Base-by-base conservation (phyloP, 2,329 filamentous ascomycete genomes). In the Zasmidium cellare region DNA sequence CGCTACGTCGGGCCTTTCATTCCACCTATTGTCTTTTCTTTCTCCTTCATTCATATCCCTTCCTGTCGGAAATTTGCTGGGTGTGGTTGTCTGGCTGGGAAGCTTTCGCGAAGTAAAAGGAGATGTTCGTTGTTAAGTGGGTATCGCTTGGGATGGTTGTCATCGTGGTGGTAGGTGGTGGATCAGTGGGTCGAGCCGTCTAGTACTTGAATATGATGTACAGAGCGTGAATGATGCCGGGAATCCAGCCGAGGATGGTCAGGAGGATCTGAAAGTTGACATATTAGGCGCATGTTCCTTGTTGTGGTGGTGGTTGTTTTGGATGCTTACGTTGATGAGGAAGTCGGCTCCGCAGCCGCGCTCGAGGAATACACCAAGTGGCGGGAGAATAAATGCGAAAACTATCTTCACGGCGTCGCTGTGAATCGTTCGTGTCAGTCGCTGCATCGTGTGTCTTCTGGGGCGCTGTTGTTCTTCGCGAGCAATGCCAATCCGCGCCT, bases 331-430 rank as follows among this genome's bases (percentile, higher is more conserved):
- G 87, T 96, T 96, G 85, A 96, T 96, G 77, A 93, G 82, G 72
- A 96, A 82, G 75, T 96, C 90, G 67, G 87, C 86, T 74, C 88
- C 88, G 80, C 92, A 96, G 71, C 92, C 92, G 69, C 89, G 87
- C 87, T 96, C 92, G 68, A 96, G 89, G 84, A 96, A 94, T 75
- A 96, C 92, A 80, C 92, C 92, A 56, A 96, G 79, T 74, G 92
- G 92, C 57, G 92, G 92, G 65, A 96, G 86, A 80, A 96, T 80
- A 82, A 96, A 82, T 82, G 92, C 92, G 79, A 96, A 84, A 79
- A 96, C 84, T 82, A 90, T 88, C 80, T 90, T 90, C 85, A 86
- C 87, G 78, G 90, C 86, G 74, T 90, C 87, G 75, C 87, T 89
- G 69, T 28, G n/a, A 5, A 11, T 49, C 25, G 20, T 48, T 44